phyloP scores from a whole-genome alignment of 106 monocot species.

The Allium fistulosum region DNA sequence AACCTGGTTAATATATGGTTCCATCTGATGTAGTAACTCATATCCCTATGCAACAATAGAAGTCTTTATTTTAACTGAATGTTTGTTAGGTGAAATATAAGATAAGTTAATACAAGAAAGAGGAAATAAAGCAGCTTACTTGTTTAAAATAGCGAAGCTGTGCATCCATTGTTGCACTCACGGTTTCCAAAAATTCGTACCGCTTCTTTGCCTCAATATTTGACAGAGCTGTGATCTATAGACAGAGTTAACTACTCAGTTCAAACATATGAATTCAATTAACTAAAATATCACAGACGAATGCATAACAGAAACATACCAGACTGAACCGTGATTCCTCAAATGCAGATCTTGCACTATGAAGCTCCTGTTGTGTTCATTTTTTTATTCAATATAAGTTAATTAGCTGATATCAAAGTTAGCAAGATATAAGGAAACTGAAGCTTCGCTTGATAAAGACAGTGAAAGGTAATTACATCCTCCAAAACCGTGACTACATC shows the following conservation, averaged over 20 bases:
- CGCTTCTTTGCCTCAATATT: slow-evolving; percentile 98
- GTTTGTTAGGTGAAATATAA: too few relatives aligned
- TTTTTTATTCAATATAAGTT: neutral
- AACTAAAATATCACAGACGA: neutral
- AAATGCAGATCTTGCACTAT: slow-evolving; percentile 91
- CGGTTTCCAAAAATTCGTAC: slow-evolving; percentile 99
- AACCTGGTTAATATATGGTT: slow-evolving; percentile 16
- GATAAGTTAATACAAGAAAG: neutral
- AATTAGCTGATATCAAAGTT: too few relatives aligned
- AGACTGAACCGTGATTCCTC: slow-evolving; percentile 73
- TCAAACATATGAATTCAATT: too few relatives aligned
- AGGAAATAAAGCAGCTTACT: slow-evolving; percentile 18
- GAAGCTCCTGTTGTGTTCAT: slow-evolving; percentile 58
- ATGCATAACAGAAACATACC: slow-evolving; percentile 2
- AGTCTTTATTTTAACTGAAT: too few relatives aligned
- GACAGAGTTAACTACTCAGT: neutral
- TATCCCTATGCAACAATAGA: slow-evolving; percentile 2
- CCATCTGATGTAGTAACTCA: slow-evolving; percentile 14
- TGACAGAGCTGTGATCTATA: slow-evolving; percentile 86
- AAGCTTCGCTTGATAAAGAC: slow-evolving; percentile 4
- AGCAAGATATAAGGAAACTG: neutral
- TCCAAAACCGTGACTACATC: slow-evolving; percentile 73
- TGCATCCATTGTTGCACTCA: slow-evolving; percentile 99
- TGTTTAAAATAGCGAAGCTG: slow-evolving; percentile 99
- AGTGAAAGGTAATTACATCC: slow-evolving; percentile 55